Conservation (phyloP, 352 stramenopile species). For the Phytophthora ramorum region DNA sequence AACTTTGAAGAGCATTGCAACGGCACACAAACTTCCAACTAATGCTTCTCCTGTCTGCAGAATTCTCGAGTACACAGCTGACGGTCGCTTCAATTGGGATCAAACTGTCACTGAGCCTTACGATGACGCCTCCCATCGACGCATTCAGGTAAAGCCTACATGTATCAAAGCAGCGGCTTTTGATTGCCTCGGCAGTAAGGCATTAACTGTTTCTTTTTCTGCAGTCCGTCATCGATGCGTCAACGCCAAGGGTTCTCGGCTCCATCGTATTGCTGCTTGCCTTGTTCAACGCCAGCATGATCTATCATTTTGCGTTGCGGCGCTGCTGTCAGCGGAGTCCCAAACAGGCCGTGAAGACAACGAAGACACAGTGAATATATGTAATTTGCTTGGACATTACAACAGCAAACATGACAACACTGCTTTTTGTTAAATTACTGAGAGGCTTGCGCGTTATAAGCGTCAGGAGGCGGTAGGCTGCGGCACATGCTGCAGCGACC, state of each 20-base stretch:
- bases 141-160: constrained; percentile 33
- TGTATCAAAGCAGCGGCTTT: background rate
- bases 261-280: constrained; percentile 22
- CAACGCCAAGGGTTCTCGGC: constrained; percentile 18
- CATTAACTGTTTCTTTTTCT: background rate
- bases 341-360: constrained; percentile 16
- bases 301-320: constrained; percentile 9
- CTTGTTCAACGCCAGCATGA: constrained; percentile 11
- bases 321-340: constrained; percentile 7
- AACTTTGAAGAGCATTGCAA: constrained; percentile 2
- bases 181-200: background rate
- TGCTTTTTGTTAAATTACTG: constrained; percentile 36
- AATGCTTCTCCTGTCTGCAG: constrained; percentile 17
- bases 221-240: constrained; percentile 37
- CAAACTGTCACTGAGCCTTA: constrained; percentile 42
- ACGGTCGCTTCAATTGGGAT: constrained; percentile 43
- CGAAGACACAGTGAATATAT: constrained; percentile 24
- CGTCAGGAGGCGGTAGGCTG: constrained; percentile 34
- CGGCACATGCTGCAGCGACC: constrained; percentile 75
- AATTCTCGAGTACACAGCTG: constrained; percentile 37
- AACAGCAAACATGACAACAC: constrained; percentile 9
- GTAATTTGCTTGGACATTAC: background rate
- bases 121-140: constrained; percentile 23
- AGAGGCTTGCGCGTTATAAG: constrained; percentile 26
- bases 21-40: background rate